A percentile compares a stretch with the other conserved stretches of the same genome.
phyloP scores from a whole-genome alignment of 805 yeast genomes.

The Teunomyces aglyptinius region DNA sequence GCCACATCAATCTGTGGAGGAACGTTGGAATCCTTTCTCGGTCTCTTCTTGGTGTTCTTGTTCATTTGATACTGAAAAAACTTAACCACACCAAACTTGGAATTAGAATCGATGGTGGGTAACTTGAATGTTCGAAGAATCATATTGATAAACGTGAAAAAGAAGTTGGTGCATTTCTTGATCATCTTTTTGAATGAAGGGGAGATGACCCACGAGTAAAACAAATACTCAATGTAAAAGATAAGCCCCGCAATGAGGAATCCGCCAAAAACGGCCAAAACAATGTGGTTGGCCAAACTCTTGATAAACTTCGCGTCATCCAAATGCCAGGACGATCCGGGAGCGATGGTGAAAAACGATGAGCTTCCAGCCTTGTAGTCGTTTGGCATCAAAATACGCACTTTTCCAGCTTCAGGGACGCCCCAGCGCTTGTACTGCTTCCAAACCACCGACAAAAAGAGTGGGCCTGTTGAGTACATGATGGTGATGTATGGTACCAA shows the following conservation, averaged over 20 bases:
- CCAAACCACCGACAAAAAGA: conserved; percentile 83
- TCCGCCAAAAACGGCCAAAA: conserved; percentile 69
- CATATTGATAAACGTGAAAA: background rate
- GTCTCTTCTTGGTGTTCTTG: conserved; percentile 30
- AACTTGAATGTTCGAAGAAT: background rate
- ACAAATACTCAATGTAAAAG: conserved; percentile 38
- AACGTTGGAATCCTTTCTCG: conserved; percentile 56
- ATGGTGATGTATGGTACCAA: conserved; percentile 85
- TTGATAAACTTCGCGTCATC: conserved; percentile 83
- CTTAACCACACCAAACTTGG: conserved; percentile 3
- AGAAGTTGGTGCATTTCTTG: conserved; percentile 9
- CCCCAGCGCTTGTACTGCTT: conserved; percentile 83
- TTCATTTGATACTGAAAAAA: conserved; percentile 12
- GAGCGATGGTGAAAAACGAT: conserved; percentile 70
- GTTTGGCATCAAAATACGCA: conserved; percentile 66
- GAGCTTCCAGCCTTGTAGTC: conserved; percentile 63
- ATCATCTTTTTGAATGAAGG: conserved; percentile 24
- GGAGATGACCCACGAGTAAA: conserved; percentile 35
- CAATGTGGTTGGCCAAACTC: conserved; percentile 69
- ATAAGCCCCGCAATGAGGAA: conserved; percentile 50
- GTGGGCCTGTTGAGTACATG: conserved; percentile 91
- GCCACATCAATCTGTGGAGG: conserved; percentile 37
- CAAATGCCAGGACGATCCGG: conserved; percentile 91
- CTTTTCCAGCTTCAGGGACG: conserved; percentile 60
- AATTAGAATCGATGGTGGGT: background rate